Conservation (phyloP, 192 early-diverging fungal genomes). For the Podochytrium sp. region DNA sequence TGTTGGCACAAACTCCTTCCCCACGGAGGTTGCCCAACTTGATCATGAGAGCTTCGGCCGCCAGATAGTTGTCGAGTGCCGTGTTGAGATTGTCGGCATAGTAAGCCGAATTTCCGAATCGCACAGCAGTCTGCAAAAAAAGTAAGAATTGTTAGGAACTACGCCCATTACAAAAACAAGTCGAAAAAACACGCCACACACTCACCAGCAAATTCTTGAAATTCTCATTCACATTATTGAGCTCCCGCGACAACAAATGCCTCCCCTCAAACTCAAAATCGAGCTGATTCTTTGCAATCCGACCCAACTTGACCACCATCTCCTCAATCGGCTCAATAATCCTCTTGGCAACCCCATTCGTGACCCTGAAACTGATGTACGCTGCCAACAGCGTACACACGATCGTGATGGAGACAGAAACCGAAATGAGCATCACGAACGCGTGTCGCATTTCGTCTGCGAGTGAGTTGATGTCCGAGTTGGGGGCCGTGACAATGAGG, state of each 20-base stretch:
- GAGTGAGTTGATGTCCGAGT: slow-evolving; percentile 22
- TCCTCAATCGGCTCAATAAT: slow-evolving; percentile 19
- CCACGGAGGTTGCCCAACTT: slow-evolving; percentile 37
- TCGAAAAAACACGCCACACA: background rate
- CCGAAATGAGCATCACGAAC: background rate
- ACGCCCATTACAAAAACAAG: too few relatives aligned
- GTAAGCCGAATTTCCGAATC: slow-evolving; percentile 45
- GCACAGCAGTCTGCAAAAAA: slow-evolving; percentile 32
- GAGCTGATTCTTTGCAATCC: background rate
- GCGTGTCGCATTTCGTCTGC: slow-evolving; percentile 2
- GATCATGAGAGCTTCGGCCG: slow-evolving; percentile 41
- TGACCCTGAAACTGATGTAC: slow-evolving; percentile 1
- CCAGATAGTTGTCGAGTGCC: slow-evolving; percentile 42
- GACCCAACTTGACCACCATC: slow-evolving; percentile 1
- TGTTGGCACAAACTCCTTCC: slow-evolving; percentile 42
- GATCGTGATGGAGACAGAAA: background rate
- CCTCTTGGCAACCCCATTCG: background rate
- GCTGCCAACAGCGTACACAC: background rate
- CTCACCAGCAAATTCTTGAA: slow-evolving; percentile 27
- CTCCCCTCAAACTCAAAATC: slow-evolving; percentile 13
- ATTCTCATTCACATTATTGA: slow-evolving; percentile 24
- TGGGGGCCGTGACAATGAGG: slow-evolving; percentile 21
- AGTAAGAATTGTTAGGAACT: background rate
- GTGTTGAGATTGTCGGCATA: slow-evolving; percentile 37
- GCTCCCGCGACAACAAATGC: slow-evolving; percentile 6